Conservation (phyloP, 371 early-diverging fungal genomes). For the Saksenaea oblongispora region DNA sequence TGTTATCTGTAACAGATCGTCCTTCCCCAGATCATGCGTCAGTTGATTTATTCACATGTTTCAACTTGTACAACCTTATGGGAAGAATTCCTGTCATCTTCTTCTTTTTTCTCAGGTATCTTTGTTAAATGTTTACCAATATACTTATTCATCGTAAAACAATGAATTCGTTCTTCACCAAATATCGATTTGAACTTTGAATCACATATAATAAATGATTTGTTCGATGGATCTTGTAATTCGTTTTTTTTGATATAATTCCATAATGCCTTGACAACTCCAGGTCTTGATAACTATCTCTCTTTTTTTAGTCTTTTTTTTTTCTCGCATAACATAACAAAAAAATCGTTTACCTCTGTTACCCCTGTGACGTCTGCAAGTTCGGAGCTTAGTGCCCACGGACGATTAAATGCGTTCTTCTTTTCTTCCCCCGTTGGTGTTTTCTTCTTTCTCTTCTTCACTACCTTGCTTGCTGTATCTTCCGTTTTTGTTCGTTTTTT, state of each 20-base stretch:
- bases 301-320: not conserved
- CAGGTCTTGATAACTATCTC: conserved; percentile 34
- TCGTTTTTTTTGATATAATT: conserved; percentile 47
- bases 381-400: conserved; percentile 29
- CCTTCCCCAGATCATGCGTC: conserved; percentile 1
- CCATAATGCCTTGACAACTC: conserved; percentile 51
- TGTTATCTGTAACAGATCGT: conserved; percentile 1
- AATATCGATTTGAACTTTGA: conserved; percentile 35
- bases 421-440: conserved; percentile 9
- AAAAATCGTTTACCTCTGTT: conserved; percentile 21
- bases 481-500: conserved; percentile 5
- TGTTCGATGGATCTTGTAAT: conserved; percentile 48
- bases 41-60: conserved; percentile 3
- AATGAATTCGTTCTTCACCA: conserved; percentile 27
- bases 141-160: conserved; percentile 49
- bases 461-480: not conserved
- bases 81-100: not conserved
- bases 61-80: not conserved
- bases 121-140: conserved; percentile 33
- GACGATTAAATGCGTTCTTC: conserved; percentile 22
- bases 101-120: not conserved
- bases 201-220: conserved; percentile 41
- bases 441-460: conserved; percentile 10
- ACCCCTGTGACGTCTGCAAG: conserved; percentile 29
- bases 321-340: not conserved